Conservation (phyloP, 1,284 basidiomycete species). For the Microbotryomycetes sp. region DNA sequence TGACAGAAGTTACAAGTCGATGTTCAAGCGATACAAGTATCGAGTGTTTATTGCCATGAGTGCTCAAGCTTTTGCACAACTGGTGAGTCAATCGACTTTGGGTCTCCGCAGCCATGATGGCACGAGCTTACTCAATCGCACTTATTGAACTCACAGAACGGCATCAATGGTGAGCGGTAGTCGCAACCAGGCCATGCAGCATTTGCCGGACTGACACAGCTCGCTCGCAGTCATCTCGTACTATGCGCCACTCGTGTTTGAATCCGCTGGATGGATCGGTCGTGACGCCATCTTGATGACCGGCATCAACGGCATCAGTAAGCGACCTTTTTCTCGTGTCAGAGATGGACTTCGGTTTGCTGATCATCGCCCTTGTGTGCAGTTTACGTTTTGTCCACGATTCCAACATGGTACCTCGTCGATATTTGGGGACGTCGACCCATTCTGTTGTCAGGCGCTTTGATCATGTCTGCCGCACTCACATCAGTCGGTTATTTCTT, state of each 20-base stretch:
- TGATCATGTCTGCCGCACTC: conserved; percentile 67
- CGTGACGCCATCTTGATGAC: conserved; percentile 95
- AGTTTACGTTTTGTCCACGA: conserved; percentile 32
- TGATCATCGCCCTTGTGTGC: background rate
- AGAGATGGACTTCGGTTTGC: background rate
- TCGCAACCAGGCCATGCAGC: background rate
- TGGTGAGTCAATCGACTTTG: conserved; percentile 51
- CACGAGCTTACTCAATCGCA: background rate
- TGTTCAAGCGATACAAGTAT: conserved; percentile 84
- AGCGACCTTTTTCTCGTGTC: conserved; percentile 51
- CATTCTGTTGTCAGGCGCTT: conserved; percentile 87
- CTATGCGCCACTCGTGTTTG: conserved; percentile 56
- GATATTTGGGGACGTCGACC: conserved; percentile 84
- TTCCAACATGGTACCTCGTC: conserved; percentile 81
- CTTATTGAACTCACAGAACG: conserved; percentile 11
- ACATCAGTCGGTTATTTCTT: conserved; percentile 85
- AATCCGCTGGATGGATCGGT: conserved; percentile 91
- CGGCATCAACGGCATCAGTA: conserved; percentile 71
- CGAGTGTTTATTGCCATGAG: conserved; percentile 95
- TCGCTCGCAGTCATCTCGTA: conserved; percentile 71
- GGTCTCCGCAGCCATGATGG: conserved; percentile 11
- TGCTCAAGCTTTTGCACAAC: conserved; percentile 89
- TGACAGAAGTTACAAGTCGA: conserved; percentile 67
- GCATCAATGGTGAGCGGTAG: conserved; percentile 20
- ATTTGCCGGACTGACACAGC: background rate